These are phyloP conservation scores for Arthrinium puccinioides DNA, from an alignment of 2,329 filamentous ascomycete genomes.

Conservation along the genomic window DNA sequence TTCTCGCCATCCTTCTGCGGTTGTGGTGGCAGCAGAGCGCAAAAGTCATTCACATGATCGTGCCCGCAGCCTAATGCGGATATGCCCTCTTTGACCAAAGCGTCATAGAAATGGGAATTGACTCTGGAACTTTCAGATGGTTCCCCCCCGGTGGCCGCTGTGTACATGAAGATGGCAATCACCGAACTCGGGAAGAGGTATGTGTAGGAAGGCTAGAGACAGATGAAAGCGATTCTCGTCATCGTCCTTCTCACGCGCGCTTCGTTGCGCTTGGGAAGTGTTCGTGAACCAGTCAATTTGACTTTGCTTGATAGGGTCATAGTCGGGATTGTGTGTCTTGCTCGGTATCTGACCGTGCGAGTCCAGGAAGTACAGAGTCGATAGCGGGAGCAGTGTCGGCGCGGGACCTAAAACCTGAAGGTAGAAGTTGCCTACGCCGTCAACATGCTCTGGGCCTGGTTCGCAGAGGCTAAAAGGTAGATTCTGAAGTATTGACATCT, in stretches of 20 bases:
- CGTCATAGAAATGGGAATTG: constrained; percentile 23
- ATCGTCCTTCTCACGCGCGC: constrained; percentile 8
- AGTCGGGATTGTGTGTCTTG: constrained; percentile 16
- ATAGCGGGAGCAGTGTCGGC: constrained; percentile 15
- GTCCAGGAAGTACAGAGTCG: constrained; percentile 21
- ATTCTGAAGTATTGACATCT: constrained; percentile 20
- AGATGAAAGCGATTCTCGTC: constrained; percentile 11
- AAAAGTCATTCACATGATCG: constrained; percentile 26
- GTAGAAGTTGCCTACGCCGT: constrained; percentile 22
- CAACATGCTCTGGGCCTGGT: constrained; percentile 16
- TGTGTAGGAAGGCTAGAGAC: constrained; percentile 20
- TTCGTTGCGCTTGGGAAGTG: constrained; percentile 17
- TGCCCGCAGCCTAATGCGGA: constrained; percentile 22
- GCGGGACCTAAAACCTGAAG: constrained; percentile 14
- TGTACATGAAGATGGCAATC: constrained; percentile 16
- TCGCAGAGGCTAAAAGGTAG: constrained; percentile 19
- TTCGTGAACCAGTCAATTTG: constrained; percentile 24
- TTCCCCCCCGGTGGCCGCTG: constrained; percentile 18
- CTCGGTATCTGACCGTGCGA: constrained; percentile 21
- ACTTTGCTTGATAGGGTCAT: constrained; percentile 19
- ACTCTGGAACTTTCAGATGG: constrained; percentile 19
- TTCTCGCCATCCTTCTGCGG: constrained; percentile 3
- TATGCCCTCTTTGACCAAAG: constrained; percentile 18
- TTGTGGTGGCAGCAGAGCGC: constrained; percentile 19
- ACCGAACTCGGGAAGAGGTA: constrained; percentile 20